Percentiles rank a stretch among this genome's conserved stretches.
These are phyloP conservation scores for Bauhinia variegata DNA, from an alignment of 306 rosid genomes.

Conservation along the genomic window DNA sequence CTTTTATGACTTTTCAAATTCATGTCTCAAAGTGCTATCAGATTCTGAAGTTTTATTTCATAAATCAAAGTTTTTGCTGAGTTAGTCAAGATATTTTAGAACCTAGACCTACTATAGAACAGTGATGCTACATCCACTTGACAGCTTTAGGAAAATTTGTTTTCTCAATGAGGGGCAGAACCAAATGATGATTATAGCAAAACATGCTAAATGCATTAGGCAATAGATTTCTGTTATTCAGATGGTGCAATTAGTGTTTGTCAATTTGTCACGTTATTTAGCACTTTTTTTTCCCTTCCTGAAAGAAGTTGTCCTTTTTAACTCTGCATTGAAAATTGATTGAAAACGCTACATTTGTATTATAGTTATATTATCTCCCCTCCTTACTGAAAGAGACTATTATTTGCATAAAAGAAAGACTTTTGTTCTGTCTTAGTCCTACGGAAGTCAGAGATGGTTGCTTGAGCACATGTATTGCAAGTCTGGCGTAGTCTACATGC, in stretches of 20 bases:
- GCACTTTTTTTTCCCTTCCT: not conserved
- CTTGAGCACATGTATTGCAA: not conserved
- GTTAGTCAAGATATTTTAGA: no score
- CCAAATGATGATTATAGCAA: slow-evolving; percentile 14
- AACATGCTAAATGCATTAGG: slow-evolving; percentile 11
- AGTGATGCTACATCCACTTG: not conserved
- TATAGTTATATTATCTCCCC: not conserved
- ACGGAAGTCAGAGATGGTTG: not conserved
- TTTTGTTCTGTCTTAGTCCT: no score
- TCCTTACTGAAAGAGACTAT: not conserved
- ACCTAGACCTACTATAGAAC: no score
- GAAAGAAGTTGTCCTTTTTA: slow-evolving; percentile 1
- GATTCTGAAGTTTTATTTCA: no score
- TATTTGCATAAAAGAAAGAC: not conserved
- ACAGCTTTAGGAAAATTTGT: not conserved
- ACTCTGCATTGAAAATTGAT: not conserved
- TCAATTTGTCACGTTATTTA: not conserved
- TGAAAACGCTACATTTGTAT: not conserved
- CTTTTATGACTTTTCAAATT: no score
- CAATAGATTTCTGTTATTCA: not conserved
- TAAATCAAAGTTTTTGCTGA: no score
- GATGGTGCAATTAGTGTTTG: not conserved
- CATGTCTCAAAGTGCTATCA: no score
- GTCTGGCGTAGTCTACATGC: not conserved
- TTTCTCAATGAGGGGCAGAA: not conserved